These are phyloP conservation scores for Talaromyces islandicus DNA, from an alignment of 2,329 filamentous ascomycete species.

Conservation along the genomic window DNA sequence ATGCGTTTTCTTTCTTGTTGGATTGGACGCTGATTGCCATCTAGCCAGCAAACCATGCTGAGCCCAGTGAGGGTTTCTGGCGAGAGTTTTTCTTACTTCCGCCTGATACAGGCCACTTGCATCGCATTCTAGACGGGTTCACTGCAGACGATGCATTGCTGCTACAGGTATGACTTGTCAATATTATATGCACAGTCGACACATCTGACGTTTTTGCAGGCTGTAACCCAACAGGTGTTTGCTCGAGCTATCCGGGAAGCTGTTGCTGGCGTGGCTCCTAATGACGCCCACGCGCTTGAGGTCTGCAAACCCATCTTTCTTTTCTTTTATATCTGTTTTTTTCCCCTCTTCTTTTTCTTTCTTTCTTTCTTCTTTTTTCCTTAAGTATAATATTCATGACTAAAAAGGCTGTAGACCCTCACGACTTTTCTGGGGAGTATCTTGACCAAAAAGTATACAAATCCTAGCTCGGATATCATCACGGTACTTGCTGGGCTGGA, in stretches of 20 bases:
- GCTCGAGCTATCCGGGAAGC: constrained; percentile 63
- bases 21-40: constrained; percentile 17
- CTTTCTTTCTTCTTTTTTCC: no score
- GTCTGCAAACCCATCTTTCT: constrained; percentile 43
- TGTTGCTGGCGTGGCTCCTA: constrained; percentile 53
- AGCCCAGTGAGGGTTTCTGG: constrained; percentile 89
- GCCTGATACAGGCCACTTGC: constrained; percentile 66
- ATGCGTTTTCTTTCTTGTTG: background rate
- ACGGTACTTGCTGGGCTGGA: constrained; percentile 82
- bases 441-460: constrained; percentile 84
- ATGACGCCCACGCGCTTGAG: constrained; percentile 76
- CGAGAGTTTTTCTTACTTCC: constrained; percentile 87
- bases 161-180: constrained; percentile 51
- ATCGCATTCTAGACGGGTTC: constrained; percentile 62
- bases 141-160: constrained; percentile 69
- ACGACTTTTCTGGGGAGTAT: constrained; percentile 79
- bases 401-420: constrained; percentile 60
- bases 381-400: background rate
- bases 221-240: constrained; percentile 73
- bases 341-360: no score
- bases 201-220: constrained; percentile 30
- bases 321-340: no score
- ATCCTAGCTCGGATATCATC: constrained; percentile 92
- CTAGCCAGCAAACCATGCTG: constrained; percentile 59
- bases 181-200: background rate